Conservation (phyloP, 352 stramenopile species). For the Globisporangium okanoganense region DNA sequence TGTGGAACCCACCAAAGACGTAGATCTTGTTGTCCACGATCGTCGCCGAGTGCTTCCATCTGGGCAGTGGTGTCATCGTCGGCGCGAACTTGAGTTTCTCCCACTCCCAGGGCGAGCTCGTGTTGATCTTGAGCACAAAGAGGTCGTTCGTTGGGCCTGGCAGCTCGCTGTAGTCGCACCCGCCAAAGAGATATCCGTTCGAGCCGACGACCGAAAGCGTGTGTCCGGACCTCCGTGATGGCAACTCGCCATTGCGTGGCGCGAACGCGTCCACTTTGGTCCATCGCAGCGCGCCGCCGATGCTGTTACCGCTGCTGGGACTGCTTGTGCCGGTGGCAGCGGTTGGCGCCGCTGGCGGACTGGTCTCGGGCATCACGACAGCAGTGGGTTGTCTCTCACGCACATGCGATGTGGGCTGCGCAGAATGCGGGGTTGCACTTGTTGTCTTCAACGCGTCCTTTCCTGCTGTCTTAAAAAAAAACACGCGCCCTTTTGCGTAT, state of each 20-base stretch:
- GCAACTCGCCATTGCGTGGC: conserved; percentile 77
- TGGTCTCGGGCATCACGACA: conserved; percentile 1
- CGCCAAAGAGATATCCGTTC: conserved; percentile 92
- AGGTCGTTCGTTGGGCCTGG: conserved; percentile 92
- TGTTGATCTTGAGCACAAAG: conserved; percentile 90
- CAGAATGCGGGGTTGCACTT: neutral
- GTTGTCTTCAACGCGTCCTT: conserved; percentile 3
- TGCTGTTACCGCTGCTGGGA: neutral
- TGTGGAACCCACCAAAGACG: conserved; percentile 94
- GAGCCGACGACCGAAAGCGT: conserved; percentile 89
- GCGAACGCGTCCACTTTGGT: conserved; percentile 44
- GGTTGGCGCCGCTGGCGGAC: neutral
- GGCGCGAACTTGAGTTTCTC: conserved; percentile 49
- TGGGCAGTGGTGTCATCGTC: conserved; percentile 31
- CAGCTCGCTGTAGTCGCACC: conserved; percentile 83
- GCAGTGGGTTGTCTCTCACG: neutral
- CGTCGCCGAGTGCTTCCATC: conserved; percentile 91
- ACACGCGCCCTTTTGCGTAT: too few relatives aligned
- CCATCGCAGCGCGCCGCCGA: conserved; percentile 40
- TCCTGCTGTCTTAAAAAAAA: too few relatives aligned
- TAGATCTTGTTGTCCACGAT: conserved; percentile 88
- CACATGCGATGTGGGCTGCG: neutral
- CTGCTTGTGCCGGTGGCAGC: neutral
- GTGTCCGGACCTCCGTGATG: conserved; percentile 90
- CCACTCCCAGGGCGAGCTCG: conserved; percentile 66